Evolutionary conservation across 176 grass and related monocot genomes (phyloP).

Genomic region (bread wheat (Triticum aestivum)): IWGSC_CS_RefSeq_v2.1 NC_057804.1:414859447-414859946

Average conservation of each 20-base stretch:
- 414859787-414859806: conserved; percentile 10
- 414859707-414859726: not conserved
- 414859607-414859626: conserved; percentile 33
- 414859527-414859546: conserved; percentile 46
- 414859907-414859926: conserved; percentile 48
- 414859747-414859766: conserved; percentile 40
- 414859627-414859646: conserved; percentile 56
- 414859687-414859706: not conserved
- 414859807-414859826: conserved; percentile 21
- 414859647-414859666: conserved; percentile 43
- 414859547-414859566: conserved; percentile 38
- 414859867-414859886: conserved; percentile 57
- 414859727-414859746: not conserved
- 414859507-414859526: conserved; percentile 49
- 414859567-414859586: conserved; percentile 2
- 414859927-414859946: conserved; percentile 51
- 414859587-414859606: conserved; percentile 12
- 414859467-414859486: conserved; percentile 49
- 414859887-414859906: conserved; percentile 23
- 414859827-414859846: conserved; percentile 64
- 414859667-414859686: conserved; percentile 16
- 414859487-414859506: conserved; percentile 51
- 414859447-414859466: conserved; percentile 49
- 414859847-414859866: conserved; percentile 67
- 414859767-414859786: conserved; percentile 30